Base-by-base conservation (phyloP, 768 basidiomycete species). In the Leccinum pellstonianum region DNA sequence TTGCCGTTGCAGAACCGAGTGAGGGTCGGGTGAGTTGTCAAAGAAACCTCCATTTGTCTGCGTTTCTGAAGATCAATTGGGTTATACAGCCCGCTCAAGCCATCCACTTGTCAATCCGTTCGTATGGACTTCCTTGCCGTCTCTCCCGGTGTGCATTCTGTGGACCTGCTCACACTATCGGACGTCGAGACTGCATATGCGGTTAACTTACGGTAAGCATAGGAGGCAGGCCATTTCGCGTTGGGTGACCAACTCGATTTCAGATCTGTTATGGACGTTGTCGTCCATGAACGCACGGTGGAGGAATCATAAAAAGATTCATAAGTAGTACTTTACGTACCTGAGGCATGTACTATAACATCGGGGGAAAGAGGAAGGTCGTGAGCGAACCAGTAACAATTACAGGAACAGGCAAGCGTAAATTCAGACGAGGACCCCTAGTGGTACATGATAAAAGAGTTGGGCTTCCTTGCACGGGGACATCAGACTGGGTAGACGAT, bases 51-150 rank as follows among this genome's bases (percentile, higher is more conserved):
- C n/a, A 15, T 50, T 54, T 8, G 15, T 52, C 35, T 19, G 12
- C 17, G 14, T 57, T 54, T 41, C 50, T 63, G 38, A 64, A 7
- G 17, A 52, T 51, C 11, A n/a, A 37, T 50, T 33, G 19, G 37
- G 14, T 54, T 60, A 27, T 56, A 10, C 63, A 93, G 91, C 11
- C 92, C 92, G 12, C 78, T 94, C 19, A 79, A 83, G n/a, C 88
- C 92, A 4, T 84, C 85, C 11, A 87, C 90, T 1, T 92, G 91
- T 68, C 92, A 94, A 70, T 91, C 90, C 19, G 90, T 94, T 25
- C 79, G 90, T 43, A 92, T 95, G 87, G 83, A 88, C 60, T 93
- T 94, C 66, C 74, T 95, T 50, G 91, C 93, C 3, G 76, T 95
- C 52, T 80, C 83, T 8, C 86, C 91, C 19, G 93, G 93, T 3